Base-by-base conservation (phyloP, 192 early-diverging fungal species). In the Coemansia sp. region DNA sequence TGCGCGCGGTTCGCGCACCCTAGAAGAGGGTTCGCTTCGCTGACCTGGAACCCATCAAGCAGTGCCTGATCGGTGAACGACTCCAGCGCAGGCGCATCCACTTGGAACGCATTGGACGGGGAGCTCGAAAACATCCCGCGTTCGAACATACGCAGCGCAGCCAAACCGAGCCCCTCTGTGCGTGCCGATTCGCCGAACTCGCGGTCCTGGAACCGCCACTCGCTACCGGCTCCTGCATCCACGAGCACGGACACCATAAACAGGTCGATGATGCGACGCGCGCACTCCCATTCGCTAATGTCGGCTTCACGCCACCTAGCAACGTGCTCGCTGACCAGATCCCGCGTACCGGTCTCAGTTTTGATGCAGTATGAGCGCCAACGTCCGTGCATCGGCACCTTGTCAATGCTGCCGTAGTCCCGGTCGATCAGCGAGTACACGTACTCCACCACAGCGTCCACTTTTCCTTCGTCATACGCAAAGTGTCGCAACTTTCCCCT, bases 151-250 rank as follows among this genome's bases (percentile, higher is more conserved):
- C 91, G 84, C 42, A 92, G 75, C 3, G 90, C 89, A 0, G 94
- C 95, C 53, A 97, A 72, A 0, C 89, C 95, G 45, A 97, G 69
- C 0, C 94, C 95, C 66, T 97, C 95, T 0, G 92, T 92, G 25
- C 95, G 80, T 26, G 78, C 71, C 61, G 88, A 85, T 1, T 53
- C 28, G 2, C 87, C 79, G 2, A 84, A 53, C 7, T 49, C 39
- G 0, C 2, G 7, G 42, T 90, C 86, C n/a, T 73, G 68, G 72
- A 88, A 97, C 31, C 68, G 83, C 94, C 94, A 97, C 13, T 71
- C 39, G 64, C 85, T 85, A 4, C 95, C 95, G 0, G 95, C 95
- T 0, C 95, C 95, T 3, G 95, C 95, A 67, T 97, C 95, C 3
- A 97, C 79, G 9, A 97, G 84, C 5, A 97, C 95, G 2, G 92